Evolutionary conservation across 1,284 basidiomycete genomes (phyloP), one percentile per base, ranked within the genome.

Genomic region (Malassezia globosa): DNA sequence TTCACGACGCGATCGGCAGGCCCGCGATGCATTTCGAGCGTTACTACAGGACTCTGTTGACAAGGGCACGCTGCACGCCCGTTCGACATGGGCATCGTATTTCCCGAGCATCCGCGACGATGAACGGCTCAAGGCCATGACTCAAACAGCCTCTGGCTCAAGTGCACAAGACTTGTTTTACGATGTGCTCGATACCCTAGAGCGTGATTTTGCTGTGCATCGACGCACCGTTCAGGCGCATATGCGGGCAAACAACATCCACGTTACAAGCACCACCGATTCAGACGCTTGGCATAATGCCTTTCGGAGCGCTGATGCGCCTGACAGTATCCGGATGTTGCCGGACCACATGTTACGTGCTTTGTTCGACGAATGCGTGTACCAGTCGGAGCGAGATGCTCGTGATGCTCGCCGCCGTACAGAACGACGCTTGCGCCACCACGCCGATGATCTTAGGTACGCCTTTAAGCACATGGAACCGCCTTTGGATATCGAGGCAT

Each of bases 131-230:
- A 75, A 82, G 25, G 77, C 80, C 51, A 80, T 95, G 69, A 80
- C 95, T 5, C 90, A 89, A 1, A 84, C 85, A 64, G 84, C 87
- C 4, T 31, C 29, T 13, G 94, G 94, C 13, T 92, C 87, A 2
- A 87, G 84, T 56, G 88, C 92, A 1, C 77, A 97, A 34, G 92
- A 97, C 59, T 78, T 97, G 8, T 97, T 95, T 74, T 95, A 87
- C 86, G 92, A 97, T 70, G 72, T 79, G 4, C 82, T 95, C 34
- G 92, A 97, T 72, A 78, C 78, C 33, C 77, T 95, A 3, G 87
- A 88, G 61, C 82, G 87, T 63, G 79, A 82, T 58, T 78, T 94
- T 10, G 88, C 92, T 56, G 77, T 77, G 21, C 84, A 85, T 61
- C 81, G 85, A 21, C 76, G 75, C 7, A 55, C 78, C 8, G 79